Conservation (phyloP, 2,329 filamentous ascomycete genomes). For the Exophiala dermatitidis region DNA sequence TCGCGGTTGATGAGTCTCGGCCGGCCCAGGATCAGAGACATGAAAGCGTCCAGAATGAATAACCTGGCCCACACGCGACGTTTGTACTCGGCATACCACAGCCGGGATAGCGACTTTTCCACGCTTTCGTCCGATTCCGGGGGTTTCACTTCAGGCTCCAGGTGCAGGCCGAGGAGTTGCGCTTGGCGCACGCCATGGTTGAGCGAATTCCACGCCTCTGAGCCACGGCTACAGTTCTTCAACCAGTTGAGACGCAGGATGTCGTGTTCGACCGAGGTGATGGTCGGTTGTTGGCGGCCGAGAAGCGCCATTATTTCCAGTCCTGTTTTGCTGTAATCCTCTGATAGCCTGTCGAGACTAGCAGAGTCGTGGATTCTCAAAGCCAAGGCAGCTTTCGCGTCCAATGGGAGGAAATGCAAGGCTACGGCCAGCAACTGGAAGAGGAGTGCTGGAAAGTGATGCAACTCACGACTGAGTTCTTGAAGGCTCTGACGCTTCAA, state of each 20-base stretch:
- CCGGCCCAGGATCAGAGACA: conserved; percentile 1
- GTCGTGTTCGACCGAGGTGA: conserved; percentile 7
- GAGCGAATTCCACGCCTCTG: conserved; percentile 8
- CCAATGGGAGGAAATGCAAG: conserved; percentile 1
- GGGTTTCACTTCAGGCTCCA: neutral
- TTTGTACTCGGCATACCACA: conserved; percentile 5
- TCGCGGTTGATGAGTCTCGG: conserved; percentile 8
- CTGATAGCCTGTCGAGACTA: conserved; percentile 5
- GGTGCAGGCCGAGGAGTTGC: conserved; percentile 11
- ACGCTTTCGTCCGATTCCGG: neutral
- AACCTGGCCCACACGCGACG: conserved; percentile 5
- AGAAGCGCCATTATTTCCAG: conserved; percentile 3
- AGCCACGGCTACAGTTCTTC: conserved; percentile 9
- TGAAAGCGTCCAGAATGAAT: conserved; percentile 1
- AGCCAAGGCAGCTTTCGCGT: neutral
- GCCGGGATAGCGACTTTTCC: neutral
- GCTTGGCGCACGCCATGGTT: conserved; percentile 2
- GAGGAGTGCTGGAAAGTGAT: conserved; percentile 8
- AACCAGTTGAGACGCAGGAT: conserved; percentile 4
- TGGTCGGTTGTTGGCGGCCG: conserved; percentile 7
- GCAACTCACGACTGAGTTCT: neutral
- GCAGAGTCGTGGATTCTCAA: neutral
- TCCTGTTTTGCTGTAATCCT: conserved; percentile 1
- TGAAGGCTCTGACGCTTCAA: no score
- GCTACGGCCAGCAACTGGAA: conserved; percentile 6